Base-by-base conservation (phyloP, 2,329 filamentous ascomycete genomes). In the Colletotrichum sp. region DNA sequence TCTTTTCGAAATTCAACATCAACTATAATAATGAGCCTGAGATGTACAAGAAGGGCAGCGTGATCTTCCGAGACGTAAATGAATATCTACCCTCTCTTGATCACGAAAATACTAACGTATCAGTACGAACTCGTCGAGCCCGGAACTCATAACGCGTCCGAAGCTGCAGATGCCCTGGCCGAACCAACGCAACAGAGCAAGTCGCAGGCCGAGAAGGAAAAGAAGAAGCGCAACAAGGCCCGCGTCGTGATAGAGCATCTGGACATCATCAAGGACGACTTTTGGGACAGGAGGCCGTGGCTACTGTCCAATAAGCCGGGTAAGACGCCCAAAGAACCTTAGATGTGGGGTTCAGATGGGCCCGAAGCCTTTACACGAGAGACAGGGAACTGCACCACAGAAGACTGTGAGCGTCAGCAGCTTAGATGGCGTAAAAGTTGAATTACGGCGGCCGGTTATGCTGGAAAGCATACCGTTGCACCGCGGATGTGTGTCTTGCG, bases 11-110 rank as follows among this genome's bases (percentile, higher is more conserved):
- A 30, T 99, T 98, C 84, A 92, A 93, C 4, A 96, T 99, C 83
- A 99, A 99, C 85, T 99, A 99, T 86, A 99, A 99, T 85, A 97
- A 98, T 79, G 97, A 99, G 84, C 92, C 92, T 0, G 95, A 98
- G 78, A 96, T 98, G 18, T 98, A 92, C 84, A 97, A 94, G 84
- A 99, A 99, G 83, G 97, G 97, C 6, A 99, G 95, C 79, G 94
- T 98, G 3, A 85, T 99, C 7, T 97, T 96, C 83, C 91, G 96
- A 80, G 94, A 97, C 83, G 94, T 94, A 85, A 81, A 9, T 7
- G 12, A 7, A 7, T 24, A 21, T 7, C n/a, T 21, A 4, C 10
- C 3, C 13, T 4, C 55, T 3, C 7, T 16, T 13, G 7, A 21
- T 52, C 7, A n/a, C n/a, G n/a, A 52, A 28, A 59, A 59, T 4